Evolutionary conservation across 495 filamentous ascomycete genomes (phyloP), one percentile per base, ranked within the genome.

Genomic region (Trichoderma orchidacearum): DNA sequence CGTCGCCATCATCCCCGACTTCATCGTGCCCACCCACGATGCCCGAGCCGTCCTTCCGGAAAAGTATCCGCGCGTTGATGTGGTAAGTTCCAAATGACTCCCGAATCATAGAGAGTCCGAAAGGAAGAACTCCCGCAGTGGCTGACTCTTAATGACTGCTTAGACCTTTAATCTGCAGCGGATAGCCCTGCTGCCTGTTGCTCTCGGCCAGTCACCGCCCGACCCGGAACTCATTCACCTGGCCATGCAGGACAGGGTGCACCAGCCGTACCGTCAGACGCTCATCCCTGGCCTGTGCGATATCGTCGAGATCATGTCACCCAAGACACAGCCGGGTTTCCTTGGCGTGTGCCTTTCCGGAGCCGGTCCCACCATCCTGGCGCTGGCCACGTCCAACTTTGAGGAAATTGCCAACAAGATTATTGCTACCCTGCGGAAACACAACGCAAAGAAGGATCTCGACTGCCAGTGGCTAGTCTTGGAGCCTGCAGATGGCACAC

Each of bases 201-300:
- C 90, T 2, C 74, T 98, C 59, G 90, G 90, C 48, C 80, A 85
- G 59, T 89, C 85, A 15, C 93, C 93, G 6, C 92, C 90, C n/a
- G 85, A 96, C 64, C 81, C 92, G 35, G 85, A 90, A 59, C 84
- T 90, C 69, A 97, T 98, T 66, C 95, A 89, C 73, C 78, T 90
- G 28, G 92, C 89, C 28, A 98, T 98, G 93, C 90, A 95, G 70
- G 93, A 98, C 72, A 93, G 89, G 68, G 77, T 98, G 35, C 93
- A 98, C 69, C 93, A 98, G 68, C 92, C 88, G 9, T 96, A 97
- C 71, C 83, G 93, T 41, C 83, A 87, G 67, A 84, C 77, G 12
- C 77, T 98, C 52, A 91, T 98, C 59, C 93, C 92, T 1, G 91
- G 93, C 0, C 72, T 98, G 55, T 85, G 85, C n/a, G 87, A 94